phyloP scores from a whole-genome alignment of 2,329 filamentous ascomycete species.

The Raffaelea albimanens region DNA sequence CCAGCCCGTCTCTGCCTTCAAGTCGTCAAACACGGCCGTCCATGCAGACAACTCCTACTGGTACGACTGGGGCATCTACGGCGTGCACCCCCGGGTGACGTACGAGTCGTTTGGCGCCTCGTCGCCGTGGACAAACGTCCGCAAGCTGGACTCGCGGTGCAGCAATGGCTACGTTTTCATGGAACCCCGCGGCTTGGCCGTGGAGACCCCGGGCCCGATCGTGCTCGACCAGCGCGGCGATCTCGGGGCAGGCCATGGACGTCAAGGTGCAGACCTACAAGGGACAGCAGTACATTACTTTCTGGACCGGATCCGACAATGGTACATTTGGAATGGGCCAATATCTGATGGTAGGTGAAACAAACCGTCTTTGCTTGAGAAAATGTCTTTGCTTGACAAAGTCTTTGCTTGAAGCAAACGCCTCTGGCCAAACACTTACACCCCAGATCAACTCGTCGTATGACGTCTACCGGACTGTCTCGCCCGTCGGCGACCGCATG shows the following conservation, averaged over 20 bases:
- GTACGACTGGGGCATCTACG: constrained; percentile 9
- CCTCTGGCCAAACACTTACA: too few relatives aligned
- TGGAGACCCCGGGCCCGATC: constrained; percentile 38
- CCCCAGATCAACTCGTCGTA: constrained; percentile 42
- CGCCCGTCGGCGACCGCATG: constrained; percentile 38
- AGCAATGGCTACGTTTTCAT: constrained; percentile 17
- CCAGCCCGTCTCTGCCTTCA: too few relatives aligned
- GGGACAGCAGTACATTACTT: constrained; percentile 40
- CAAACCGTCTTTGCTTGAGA: too few relatives aligned
- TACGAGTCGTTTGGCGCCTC: constrained; percentile 6
- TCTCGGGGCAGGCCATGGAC: constrained; percentile 23
- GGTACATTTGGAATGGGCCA: constrained; percentile 8
- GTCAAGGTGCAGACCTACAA: constrained; percentile 28
- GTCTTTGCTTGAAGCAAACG: too few relatives aligned
- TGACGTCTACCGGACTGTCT: constrained; percentile 42
- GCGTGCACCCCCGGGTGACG: constrained; percentile 3
- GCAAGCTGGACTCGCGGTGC: constrained; percentile 2
- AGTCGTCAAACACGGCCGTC: background rate
- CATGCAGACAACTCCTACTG: background rate
- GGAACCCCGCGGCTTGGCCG: constrained; percentile 13
- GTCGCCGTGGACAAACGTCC: constrained; percentile 4
- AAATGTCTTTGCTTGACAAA: too few relatives aligned
- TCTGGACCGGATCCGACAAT: constrained; percentile 34
- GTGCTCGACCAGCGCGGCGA: constrained; percentile 45
- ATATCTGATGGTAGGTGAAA: constrained; percentile 35